phyloP scores from a whole-genome alignment of 306 rosid genomes.

The Malus orientalis region DNA sequence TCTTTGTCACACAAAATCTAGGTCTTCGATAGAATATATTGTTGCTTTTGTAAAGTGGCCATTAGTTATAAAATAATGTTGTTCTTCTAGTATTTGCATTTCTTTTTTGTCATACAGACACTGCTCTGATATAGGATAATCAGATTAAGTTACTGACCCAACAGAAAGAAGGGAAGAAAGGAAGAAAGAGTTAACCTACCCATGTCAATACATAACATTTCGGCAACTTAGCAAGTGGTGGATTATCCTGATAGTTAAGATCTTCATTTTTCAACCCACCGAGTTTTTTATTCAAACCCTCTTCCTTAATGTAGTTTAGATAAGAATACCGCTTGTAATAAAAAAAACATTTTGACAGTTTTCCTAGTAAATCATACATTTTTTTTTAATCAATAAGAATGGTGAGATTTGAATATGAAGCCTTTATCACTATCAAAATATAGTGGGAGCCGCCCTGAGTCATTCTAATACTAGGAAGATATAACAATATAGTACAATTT shows the following conservation, averaged over 20 bases:
- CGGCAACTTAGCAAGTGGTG: neutral
- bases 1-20: neutral
- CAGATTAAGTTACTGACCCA: neutral
- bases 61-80: neutral
- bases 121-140: neutral
- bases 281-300: too few relatives aligned
- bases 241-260: too few relatives aligned
- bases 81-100: neutral
- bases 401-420: neutral
- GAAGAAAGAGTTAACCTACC: neutral
- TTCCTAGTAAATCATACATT: neutral
- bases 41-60: neutral
- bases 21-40: neutral
- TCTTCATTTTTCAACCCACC: too few relatives aligned
- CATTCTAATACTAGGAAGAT: neutral
- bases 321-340: too few relatives aligned
- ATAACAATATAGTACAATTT: too few relatives aligned
- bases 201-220: neutral
- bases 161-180: neutral
- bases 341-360: neutral
- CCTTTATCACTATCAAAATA: neutral
- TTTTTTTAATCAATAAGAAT: too few relatives aligned
- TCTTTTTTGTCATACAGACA: neutral
- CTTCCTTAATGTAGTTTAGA: too few relatives aligned
- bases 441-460: neutral